A percentile compares a stretch with the other conserved stretches of the same genome.
Evolutionary conservation across 1,139 yeast genomes (phyloP).

Genomic region (Spencermartinsiella ligniputridi): DNA sequence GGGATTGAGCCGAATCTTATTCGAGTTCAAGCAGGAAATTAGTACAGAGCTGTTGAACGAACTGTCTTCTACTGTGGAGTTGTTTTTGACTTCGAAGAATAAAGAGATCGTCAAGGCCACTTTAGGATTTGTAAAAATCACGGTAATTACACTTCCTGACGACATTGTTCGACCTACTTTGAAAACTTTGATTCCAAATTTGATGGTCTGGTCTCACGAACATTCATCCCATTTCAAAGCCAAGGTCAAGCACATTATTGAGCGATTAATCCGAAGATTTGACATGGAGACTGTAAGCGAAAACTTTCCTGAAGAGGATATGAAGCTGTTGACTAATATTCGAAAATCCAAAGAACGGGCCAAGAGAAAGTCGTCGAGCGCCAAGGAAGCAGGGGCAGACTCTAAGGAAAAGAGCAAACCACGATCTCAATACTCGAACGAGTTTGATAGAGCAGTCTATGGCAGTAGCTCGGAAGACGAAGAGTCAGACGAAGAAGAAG

Average conservation of each 20-base stretch:
- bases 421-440: slow-evolving; percentile 57
- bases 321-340: slow-evolving; percentile 75
- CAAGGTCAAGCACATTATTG: slow-evolving; percentile 87
- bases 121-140: slow-evolving; percentile 90
- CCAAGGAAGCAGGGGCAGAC: slow-evolving; percentile 24
- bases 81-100: slow-evolving; percentile 83
- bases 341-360: slow-evolving; percentile 82
- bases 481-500: slow-evolving; percentile 37
- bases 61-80: slow-evolving; percentile 80
- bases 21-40: slow-evolving; percentile 69
- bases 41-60: slow-evolving; percentile 61
- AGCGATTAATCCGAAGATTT: slow-evolving; percentile 82
- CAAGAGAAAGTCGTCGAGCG: slow-evolving; percentile 60
- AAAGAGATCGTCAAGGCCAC: slow-evolving; percentile 93
- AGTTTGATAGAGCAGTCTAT: slow-evolving; percentile 74
- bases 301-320: slow-evolving; percentile 86
- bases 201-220: slow-evolving; percentile 92
- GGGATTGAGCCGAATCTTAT: slow-evolving; percentile 79
- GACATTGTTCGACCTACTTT: slow-evolving; percentile 69
- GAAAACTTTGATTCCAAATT: slow-evolving; percentile 58
- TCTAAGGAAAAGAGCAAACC: slow-evolving; percentile 8
- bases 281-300: slow-evolving; percentile 77
- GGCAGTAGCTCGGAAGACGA: slow-evolving; percentile 38
- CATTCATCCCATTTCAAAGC: slow-evolving; percentile 92
- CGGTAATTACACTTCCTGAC: slow-evolving; percentile 78